These are phyloP conservation scores for Boeremia lycopersici DNA, from an alignment of 2,329 filamentous ascomycete species.

Conservation along the genomic window DNA sequence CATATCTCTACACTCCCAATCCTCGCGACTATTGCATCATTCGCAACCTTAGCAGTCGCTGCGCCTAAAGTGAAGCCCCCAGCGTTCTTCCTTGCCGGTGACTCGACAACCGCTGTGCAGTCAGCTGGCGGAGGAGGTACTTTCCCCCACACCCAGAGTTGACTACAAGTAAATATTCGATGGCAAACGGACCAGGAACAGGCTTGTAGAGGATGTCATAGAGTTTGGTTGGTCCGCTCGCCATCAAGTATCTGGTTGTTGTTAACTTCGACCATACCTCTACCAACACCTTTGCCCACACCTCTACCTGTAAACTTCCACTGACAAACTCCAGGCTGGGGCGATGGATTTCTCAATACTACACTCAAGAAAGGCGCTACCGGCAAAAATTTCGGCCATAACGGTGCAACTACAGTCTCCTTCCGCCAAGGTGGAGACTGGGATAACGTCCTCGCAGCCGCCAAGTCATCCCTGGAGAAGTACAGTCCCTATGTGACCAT, in stretches of 20 bases:
- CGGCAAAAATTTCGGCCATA: conserved; percentile 62
- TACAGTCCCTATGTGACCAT: conserved; percentile 61
- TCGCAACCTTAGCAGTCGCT: conserved; percentile 1
- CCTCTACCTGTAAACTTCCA: background rate
- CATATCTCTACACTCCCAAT: conserved; percentile 6
- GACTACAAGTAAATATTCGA: too few relatives aligned
- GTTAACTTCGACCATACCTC: background rate
- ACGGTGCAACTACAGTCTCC: conserved; percentile 60
- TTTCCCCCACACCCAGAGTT: background rate
- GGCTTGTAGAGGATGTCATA: too few relatives aligned
- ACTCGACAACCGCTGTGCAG: conserved; percentile 44
- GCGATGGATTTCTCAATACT: conserved; percentile 60
- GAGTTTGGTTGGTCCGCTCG: too few relatives aligned
- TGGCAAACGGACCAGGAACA: too few relatives aligned
- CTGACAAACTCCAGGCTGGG: conserved; percentile 54
- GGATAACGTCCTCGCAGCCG: conserved; percentile 54
- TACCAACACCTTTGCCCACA: too few relatives aligned
- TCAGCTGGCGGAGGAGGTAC: conserved; percentile 27
- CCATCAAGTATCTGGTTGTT: too few relatives aligned
- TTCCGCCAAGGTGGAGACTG: conserved; percentile 61
- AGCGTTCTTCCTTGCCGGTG: conserved; percentile 45
- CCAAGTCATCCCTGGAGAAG: conserved; percentile 42
- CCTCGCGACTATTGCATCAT: conserved; percentile 7
- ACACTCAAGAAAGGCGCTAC: conserved; percentile 55
- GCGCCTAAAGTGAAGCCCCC: conserved; percentile 19